Evolutionary conservation across 495 filamentous ascomycete species (phyloP).

Genomic region (Penicillium steckii): DNA sequence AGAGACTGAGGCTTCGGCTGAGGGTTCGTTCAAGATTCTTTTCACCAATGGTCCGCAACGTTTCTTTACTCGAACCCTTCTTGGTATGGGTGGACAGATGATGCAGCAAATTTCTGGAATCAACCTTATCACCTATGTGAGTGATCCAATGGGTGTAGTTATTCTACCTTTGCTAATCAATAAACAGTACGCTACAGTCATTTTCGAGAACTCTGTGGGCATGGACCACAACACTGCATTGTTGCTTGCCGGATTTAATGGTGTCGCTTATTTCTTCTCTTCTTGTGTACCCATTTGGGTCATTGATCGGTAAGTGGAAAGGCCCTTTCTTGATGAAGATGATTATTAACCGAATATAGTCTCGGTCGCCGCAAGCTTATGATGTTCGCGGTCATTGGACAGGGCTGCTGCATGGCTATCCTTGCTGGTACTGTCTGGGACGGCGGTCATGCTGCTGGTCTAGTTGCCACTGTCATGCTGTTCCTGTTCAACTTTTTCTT

Average conservation of each 20-base stretch:
- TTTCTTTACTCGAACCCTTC: constrained; percentile 30
- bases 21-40: constrained; percentile 28
- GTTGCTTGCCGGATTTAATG: constrained; percentile 47
- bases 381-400: constrained; percentile 51
- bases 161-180: neutral
- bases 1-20: constrained; percentile 24
- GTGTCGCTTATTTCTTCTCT: constrained; percentile 46
- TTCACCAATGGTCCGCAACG: constrained; percentile 39
- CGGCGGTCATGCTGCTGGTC: constrained; percentile 26
- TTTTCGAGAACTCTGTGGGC: constrained; percentile 36
- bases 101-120: constrained; percentile 48
- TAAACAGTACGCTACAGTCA: constrained; percentile 32
- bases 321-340: neutral
- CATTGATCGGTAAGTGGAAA: constrained; percentile 39
- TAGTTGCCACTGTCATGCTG: constrained; percentile 34
- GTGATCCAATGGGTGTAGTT: neutral
- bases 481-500: constrained; percentile 42
- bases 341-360: constrained; percentile 17
- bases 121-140: constrained; percentile 44
- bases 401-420: constrained; percentile 46
- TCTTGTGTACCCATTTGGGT: constrained; percentile 49
- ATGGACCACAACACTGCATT: constrained; percentile 41
- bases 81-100: constrained; percentile 42
- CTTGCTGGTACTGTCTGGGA: constrained; percentile 32
- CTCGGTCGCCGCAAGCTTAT: constrained; percentile 47